A percentile compares a stretch with the other conserved stretches of the same genome.
Evolutionary conservation across 169 alveolate genomes (phyloP).

Genomic region (Eimeria maxima): DNA sequence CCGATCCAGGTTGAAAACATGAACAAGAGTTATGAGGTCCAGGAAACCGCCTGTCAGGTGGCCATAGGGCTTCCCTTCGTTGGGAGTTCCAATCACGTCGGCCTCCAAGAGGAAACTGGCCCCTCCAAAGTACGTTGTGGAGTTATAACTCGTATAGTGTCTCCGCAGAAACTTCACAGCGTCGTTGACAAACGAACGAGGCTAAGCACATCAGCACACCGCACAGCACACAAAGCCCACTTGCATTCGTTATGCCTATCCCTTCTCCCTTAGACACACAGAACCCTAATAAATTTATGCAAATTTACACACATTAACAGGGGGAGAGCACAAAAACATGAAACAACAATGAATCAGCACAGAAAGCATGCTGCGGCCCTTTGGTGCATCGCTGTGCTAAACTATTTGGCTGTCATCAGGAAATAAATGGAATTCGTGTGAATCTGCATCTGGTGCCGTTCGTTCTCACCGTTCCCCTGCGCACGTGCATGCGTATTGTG

Average conservation of each 20-base stretch:
- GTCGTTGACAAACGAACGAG: slow-evolving; percentile 50
- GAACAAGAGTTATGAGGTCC: slow-evolving; percentile 65
- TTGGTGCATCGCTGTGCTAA: background rate
- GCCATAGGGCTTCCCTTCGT: slow-evolving; percentile 58
- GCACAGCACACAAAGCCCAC: background rate
- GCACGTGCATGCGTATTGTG: slow-evolving; percentile 63
- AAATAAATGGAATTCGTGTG: background rate
- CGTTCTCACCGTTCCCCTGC: slow-evolving; percentile 62
- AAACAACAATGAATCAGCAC: background rate
- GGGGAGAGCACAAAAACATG: background rate
- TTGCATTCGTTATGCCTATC: background rate
- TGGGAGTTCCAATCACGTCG: slow-evolving; percentile 41
- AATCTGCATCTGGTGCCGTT: background rate
- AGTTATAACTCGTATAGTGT: slow-evolving; percentile 23
- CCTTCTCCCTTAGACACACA: background rate
- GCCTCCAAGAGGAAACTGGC: slow-evolving; percentile 34
- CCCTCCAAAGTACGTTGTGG: slow-evolving; percentile 54
- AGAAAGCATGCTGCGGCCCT: background rate
- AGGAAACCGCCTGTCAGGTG: slow-evolving; percentile 58
- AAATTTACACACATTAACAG: background rate
- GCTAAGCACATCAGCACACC: background rate
- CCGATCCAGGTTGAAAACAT: slow-evolving; percentile 32
- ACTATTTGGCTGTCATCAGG: background rate
- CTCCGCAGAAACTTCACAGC: background rate
- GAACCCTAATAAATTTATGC: too few species aligned